Percentiles rank a stretch among this genome's conserved stretches.
Evolutionary conservation across 2,329 filamentous ascomycete genomes (phyloP).

Genomic region (Trichoderma oligosporum): DNA sequence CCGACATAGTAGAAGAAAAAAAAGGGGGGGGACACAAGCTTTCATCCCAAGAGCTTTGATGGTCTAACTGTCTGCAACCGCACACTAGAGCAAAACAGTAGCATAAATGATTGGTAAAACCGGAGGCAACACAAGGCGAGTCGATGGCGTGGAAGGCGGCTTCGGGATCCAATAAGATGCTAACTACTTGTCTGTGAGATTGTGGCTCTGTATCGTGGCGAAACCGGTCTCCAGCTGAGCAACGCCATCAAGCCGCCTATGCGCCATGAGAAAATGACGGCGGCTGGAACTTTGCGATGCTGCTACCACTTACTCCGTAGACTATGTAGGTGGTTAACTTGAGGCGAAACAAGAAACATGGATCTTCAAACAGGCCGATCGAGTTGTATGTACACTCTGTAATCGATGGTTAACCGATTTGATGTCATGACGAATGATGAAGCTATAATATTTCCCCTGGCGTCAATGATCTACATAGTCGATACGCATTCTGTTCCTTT

Average conservation of each 20-base stretch:
- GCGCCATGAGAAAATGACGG: conserved; percentile 5
- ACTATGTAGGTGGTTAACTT: not conserved
- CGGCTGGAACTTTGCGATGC: conserved; percentile 4
- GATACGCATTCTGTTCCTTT: not conserved
- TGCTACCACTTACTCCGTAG: too few species aligned
- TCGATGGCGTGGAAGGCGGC: conserved; percentile 3
- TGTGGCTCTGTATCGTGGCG: conserved; percentile 18
- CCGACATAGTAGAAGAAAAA: not conserved
- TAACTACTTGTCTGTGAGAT: not conserved
- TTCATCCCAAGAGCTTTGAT: conserved; percentile 3
- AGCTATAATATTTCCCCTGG: not conserved
- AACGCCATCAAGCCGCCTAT: conserved; percentile 11
- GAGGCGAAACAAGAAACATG: conserved; percentile 15
- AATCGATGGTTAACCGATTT: too few species aligned
- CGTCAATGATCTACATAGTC: not conserved
- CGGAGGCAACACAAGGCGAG: conserved; percentile 5
- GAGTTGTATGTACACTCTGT: too few species aligned
- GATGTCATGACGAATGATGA: not conserved
- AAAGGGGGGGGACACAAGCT: not conserved
- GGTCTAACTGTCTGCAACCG: not conserved
- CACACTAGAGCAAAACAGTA: conserved; percentile 2
- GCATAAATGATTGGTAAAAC: not conserved
- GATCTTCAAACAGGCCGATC: conserved; percentile 10
- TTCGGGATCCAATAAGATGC: conserved; percentile 12
- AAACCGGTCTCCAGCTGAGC: conserved; percentile 15